phyloP scores from a whole-genome alignment of 257 asterid species.

The Sherardia arvensis region DNA sequence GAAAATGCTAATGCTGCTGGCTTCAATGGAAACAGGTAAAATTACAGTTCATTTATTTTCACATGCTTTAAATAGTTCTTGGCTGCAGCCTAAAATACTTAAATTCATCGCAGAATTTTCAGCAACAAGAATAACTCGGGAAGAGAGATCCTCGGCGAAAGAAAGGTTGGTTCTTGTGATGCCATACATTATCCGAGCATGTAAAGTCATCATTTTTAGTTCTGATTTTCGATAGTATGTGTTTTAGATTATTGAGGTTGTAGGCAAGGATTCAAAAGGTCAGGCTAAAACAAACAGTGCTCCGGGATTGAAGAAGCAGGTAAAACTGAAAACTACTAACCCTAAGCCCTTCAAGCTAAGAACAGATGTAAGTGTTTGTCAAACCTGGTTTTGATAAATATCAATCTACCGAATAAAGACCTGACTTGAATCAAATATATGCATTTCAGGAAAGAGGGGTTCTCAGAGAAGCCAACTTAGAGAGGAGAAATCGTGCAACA shows the following conservation, averaged over 20 bases:
- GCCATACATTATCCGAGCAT: neutral
- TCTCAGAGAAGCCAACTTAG: slow-evolving; percentile 73
- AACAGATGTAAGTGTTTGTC: slow-evolving; percentile 65
- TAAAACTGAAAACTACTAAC: slow-evolving; percentile 74
- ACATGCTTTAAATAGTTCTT: neutral
- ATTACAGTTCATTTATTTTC: neutral
- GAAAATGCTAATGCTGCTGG: slow-evolving; percentile 55
- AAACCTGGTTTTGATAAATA: neutral
- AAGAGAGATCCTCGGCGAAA: slow-evolving; percentile 39
- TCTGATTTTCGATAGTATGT: slow-evolving; percentile 3
- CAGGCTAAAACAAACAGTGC: slow-evolving; percentile 19
- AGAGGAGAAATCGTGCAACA: slow-evolving; percentile 27
- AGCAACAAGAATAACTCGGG: slow-evolving; percentile 25
- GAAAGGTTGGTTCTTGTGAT: slow-evolving; percentile 12
- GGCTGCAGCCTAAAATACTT: slow-evolving; percentile 6
- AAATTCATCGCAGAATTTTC: slow-evolving; percentile 33
- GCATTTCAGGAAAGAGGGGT: slow-evolving; percentile 77
- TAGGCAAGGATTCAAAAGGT: slow-evolving; percentile 35
- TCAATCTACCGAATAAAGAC: slow-evolving; percentile 1
- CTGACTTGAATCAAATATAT: slow-evolving; percentile 13
- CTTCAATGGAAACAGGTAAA: slow-evolving; percentile 64
- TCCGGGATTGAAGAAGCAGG: slow-evolving; percentile 43
- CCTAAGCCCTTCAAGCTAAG: slow-evolving; percentile 95
- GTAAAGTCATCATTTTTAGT: neutral
- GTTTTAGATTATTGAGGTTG: slow-evolving; percentile 32